Base-by-base conservation (phyloP, 2,329 filamentous ascomycete genomes). In the Plectosphaerella sp. region DNA sequence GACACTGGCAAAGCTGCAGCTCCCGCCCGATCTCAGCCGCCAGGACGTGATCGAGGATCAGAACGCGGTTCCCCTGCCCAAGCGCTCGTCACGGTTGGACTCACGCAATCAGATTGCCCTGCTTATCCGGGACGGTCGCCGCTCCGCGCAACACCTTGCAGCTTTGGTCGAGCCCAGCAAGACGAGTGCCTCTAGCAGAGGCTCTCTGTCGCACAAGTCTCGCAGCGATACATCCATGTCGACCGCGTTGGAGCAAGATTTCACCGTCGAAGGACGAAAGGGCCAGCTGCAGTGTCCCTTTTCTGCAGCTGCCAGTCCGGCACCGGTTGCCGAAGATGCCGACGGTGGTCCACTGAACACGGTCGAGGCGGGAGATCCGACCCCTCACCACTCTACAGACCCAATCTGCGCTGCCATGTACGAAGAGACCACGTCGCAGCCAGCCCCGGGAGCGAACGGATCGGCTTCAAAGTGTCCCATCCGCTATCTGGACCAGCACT, bases 401-500 rank as follows among this genome's bases (percentile, higher is more conserved):
- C 83, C 83, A 43, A 84, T 86, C 49, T 87, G 83, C 63, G 80
- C 80, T 37, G 79, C 81, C 67, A 82, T 85, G 79, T 75, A 73
- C 62, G 83, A 79, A 57, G 84, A 84, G 67, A 80, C 72, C 60
- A 74, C 62, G 66, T 84, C 74, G 61, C 82, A 74, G 65, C 74
- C 65, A 59, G 65, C 76, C 11, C 72, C 75, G 5, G 75, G 76
- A 9, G 74, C 72, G 25, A 74, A 78, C 54, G 75, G 67, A 42
- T 78, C 79, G 10, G 73, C 77, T 16, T 75, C 68, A 52, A 91
- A 91, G 64, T 97, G 93, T 68, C 93, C 93, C 3, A 97, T 97
- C 54, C 88, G 93, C 47, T 97, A 88, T 72, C 77, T 97, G 64
- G 88, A 97, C 68, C 87, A 96, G 67, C 92, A 96, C 65, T 91